Evolutionary conservation across 257 asterid genomes (phyloP).

Genomic region (Scutellaria galericulata): DNA sequence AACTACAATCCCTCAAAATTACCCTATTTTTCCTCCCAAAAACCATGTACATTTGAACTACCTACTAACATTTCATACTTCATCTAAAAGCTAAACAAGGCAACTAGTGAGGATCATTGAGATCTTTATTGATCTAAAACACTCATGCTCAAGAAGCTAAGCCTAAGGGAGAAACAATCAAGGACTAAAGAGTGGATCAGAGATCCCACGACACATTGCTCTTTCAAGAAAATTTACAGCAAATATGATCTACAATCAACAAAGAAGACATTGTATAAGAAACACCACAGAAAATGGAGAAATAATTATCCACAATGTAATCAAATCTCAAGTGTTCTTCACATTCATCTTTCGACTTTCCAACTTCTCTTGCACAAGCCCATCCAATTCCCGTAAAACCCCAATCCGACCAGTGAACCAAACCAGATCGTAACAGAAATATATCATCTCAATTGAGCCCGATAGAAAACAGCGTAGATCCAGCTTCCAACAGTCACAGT

Average conservation of each 20-base stretch:
- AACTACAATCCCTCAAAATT: no score
- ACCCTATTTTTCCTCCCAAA: no score
- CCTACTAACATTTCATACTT: no score
- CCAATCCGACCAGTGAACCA: slow-evolving; percentile 17
- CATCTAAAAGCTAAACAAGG: no score
- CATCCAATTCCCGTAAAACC: slow-evolving; percentile 9
- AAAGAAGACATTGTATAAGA: slow-evolving; percentile 26
- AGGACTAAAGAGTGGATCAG: background rate
- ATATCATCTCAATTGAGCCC: slow-evolving; percentile 19
- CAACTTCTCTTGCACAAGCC: slow-evolving; percentile 23
- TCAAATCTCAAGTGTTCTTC: slow-evolving; percentile 29
- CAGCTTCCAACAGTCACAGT: slow-evolving; percentile 5
- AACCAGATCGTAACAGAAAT: slow-evolving; percentile 2
- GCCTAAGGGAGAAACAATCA: background rate
- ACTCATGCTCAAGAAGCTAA: background rate
- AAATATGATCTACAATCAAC: slow-evolving; percentile 28
- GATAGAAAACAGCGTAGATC: slow-evolving; percentile 18
- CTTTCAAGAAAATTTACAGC: slow-evolving; percentile 42
- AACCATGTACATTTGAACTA: no score
- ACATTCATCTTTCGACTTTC: slow-evolving; percentile 7
- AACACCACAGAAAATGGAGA: slow-evolving; percentile 9
- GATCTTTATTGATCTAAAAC: no score
- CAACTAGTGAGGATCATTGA: no score
- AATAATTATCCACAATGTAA: slow-evolving; percentile 33
- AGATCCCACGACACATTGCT: slow-evolving; percentile 30